phyloP scores from a whole-genome alignment of 768 basidiomycete genomes.

The Russula abietina region DNA sequence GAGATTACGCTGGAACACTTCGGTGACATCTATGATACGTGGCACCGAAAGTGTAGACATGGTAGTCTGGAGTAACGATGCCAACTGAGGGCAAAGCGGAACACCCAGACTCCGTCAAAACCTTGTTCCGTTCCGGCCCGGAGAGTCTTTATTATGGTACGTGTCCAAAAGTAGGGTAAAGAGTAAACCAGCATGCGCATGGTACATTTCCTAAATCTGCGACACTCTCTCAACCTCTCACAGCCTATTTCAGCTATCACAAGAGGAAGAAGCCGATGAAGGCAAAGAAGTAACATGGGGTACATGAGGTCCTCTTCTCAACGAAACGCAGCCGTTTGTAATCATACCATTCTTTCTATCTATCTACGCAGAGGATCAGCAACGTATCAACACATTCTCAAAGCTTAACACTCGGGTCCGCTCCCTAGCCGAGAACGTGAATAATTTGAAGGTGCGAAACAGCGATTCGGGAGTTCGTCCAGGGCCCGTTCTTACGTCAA shows the following conservation, averaged over 20 bases:
- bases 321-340: neutral
- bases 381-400: constrained; percentile 86
- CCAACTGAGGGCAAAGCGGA: too few species aligned
- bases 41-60: constrained; percentile 17
- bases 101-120: too few species aligned
- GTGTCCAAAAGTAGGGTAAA: neutral
- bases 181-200: constrained; percentile 44
- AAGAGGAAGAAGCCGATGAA: constrained; percentile 72
- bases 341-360: neutral
- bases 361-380: constrained; percentile 58
- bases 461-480: neutral
- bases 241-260: constrained; percentile 48
- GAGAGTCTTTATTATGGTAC: neutral
- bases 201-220: constrained; percentile 34
- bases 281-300: constrained; percentile 82
- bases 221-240: neutral
- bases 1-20: neutral
- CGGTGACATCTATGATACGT: constrained; percentile 12
- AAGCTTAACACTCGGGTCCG: constrained; percentile 80
- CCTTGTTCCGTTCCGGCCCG: neutral
- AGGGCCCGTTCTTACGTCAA: neutral
- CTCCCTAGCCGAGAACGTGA: constrained; percentile 64
- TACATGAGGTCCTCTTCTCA: constrained; percentile 31
- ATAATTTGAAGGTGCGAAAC: constrained; percentile 58
- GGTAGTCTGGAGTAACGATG: neutral